Evolutionary conservation across 345 rosid genomes (phyloP), one percentile per base, ranked within the genome.

Genomic region (Brassica carinata): DNA sequence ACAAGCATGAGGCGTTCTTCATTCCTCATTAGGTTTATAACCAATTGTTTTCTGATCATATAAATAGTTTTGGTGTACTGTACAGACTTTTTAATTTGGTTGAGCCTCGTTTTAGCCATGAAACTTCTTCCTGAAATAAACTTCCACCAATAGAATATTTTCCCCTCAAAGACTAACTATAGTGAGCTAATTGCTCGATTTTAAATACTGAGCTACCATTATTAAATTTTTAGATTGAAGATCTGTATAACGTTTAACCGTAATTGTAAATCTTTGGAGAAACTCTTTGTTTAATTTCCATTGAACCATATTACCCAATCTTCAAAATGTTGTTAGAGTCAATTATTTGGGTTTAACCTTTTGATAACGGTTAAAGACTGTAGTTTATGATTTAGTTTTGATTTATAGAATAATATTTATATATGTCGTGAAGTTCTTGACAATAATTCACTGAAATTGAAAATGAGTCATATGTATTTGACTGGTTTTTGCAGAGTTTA

Each of bases 11-110:
- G 6, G 31, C 76, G 11, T 64, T 51, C 36, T 71, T 33, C 73
- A 48, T 78, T 66, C 72, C 71, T 64, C 71, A n/a, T 48, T 59
- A 59, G 30, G 26, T 30, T 43, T 8, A 63, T 69, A 8, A 36
- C 33, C 64, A 59, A 5, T 7, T 40, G 11, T 7, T 30, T 64
- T 10, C 58, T 71, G 11, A 71, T 64, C 65, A 64, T 15, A 5
- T 0, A 26, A 64, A 3, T 33, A 6, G 17, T 69, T 29, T 40
- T 74, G 19, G n/a, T 7, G 57, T 5, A 51, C 7, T 51, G 7
- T 14, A 3, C 27, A 68, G 71, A 26, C 48, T 70, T 61, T 17
- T 69, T 33, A 36, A n/a, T 31, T 51, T 69, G 13, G 27, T 1
- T 15, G 69, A 62, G n/a, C 17, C 8, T 62, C 8, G 75, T 2